These are phyloP conservation scores for Haplosporangium gracile DNA, from an alignment of 192 early-diverging fungal genomes.

Conservation along the genomic window DNA sequence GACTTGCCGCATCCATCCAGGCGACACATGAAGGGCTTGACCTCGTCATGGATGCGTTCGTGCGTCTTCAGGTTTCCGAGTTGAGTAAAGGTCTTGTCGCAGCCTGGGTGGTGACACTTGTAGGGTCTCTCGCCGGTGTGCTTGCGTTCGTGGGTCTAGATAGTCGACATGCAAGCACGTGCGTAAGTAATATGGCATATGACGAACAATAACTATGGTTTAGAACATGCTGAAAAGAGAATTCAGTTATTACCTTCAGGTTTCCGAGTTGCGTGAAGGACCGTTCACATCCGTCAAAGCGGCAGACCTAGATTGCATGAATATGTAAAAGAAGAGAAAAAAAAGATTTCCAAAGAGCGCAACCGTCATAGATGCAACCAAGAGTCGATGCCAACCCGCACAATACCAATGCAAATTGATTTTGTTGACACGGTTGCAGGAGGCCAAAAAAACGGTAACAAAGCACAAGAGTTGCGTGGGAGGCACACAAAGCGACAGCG, in stretches of 20 bases:
- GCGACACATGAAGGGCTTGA: slow-evolving; percentile 82
- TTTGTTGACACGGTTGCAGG: slow-evolving; percentile 36
- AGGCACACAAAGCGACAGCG: slow-evolving; percentile 42
- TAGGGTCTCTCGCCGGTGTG: slow-evolving; percentile 42
- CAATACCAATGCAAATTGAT: slow-evolving; percentile 33
- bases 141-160: slow-evolving; percentile 39
- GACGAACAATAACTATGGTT: neutral
- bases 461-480: slow-evolving; percentile 46
- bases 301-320: slow-evolving; percentile 69
- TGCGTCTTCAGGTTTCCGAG: slow-evolving; percentile 84
- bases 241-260: slow-evolving; percentile 51
- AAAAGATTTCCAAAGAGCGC: slow-evolving; percentile 12
- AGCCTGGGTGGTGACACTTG: slow-evolving; percentile 72
- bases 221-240: neutral
- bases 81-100: slow-evolving; percentile 81
- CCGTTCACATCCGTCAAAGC: slow-evolving; percentile 71
- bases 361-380: slow-evolving; percentile 31
- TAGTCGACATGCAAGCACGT: neutral
- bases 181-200: neutral
- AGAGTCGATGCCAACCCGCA: slow-evolving; percentile 27
- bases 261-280: slow-evolving; percentile 86
- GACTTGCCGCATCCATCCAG: slow-evolving; percentile 73
- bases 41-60: slow-evolving; percentile 81
- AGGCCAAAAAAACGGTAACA: slow-evolving; percentile 45
- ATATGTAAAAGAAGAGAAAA: slow-evolving; percentile 32